A percentile compares a stretch with the other conserved stretches of the same genome.
Evolutionary conservation across 2,329 filamentous ascomycete species (phyloP).

Genomic region (Alternaria brassicicola): DNA sequence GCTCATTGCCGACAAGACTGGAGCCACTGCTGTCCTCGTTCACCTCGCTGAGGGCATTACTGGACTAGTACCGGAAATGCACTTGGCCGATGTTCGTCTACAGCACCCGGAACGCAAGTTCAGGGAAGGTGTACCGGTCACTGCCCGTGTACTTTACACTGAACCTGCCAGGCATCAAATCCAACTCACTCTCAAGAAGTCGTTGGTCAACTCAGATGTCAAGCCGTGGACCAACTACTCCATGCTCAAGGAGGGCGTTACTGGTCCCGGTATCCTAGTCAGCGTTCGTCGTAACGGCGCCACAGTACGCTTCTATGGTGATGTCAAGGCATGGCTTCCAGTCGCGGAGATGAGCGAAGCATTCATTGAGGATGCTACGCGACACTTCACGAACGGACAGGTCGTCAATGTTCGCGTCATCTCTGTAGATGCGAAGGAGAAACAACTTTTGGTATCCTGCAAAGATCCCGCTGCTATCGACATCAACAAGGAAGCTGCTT

Average conservation of each 20-base stretch:
- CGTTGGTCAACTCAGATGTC: slow-evolving; percentile 85
- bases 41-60: slow-evolving; percentile 85
- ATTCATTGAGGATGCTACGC: slow-evolving; percentile 84
- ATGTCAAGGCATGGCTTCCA: slow-evolving; percentile 83
- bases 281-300: slow-evolving; percentile 80
- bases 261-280: slow-evolving; percentile 84
- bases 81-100: slow-evolving; percentile 84
- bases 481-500: slow-evolving; percentile 73
- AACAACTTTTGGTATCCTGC: slow-evolving; percentile 85
- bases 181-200: slow-evolving; percentile 91
- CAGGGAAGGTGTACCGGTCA: slow-evolving; percentile 81
- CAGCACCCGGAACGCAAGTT: slow-evolving; percentile 98
- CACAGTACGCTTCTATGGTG: slow-evolving; percentile 89
- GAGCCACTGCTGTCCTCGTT: slow-evolving; percentile 80
- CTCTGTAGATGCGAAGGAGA: slow-evolving; percentile 72
- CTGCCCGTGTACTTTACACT: slow-evolving; percentile 81
- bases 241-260: slow-evolving; percentile 74
- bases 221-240: slow-evolving; percentile 78
- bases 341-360: slow-evolving; percentile 98
- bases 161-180: slow-evolving; percentile 78
- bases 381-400: slow-evolving; percentile 90
- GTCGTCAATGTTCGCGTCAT: slow-evolving; percentile 90
- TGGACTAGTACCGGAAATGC: slow-evolving; percentile 85
- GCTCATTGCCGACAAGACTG: slow-evolving; percentile 76
- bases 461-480: slow-evolving; percentile 84